Evolutionary conservation across 306 rosid genomes (phyloP).

Genomic region (Lagenaria siceraria): DNA sequence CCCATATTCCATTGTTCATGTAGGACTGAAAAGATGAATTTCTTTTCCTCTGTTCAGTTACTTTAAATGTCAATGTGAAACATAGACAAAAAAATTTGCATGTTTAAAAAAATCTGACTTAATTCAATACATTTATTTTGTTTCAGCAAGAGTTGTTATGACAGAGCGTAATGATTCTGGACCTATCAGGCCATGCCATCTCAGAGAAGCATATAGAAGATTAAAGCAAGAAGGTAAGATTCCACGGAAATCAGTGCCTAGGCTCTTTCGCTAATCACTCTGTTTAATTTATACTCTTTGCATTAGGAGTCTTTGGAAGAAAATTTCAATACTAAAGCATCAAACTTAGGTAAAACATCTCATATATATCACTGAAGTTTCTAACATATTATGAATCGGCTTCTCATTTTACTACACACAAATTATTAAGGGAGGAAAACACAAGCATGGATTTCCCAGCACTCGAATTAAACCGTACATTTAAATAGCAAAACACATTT

Average conservation of each 20-base stretch:
- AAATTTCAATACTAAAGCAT: background rate
- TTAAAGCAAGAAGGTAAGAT: slow-evolving; percentile 85
- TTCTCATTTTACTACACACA: background rate
- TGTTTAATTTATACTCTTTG: background rate
- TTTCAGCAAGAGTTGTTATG: slow-evolving; percentile 72
- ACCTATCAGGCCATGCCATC: slow-evolving; percentile 87
- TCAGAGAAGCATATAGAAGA: slow-evolving; percentile 81
- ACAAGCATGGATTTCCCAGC: background rate
- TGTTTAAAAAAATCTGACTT: background rate
- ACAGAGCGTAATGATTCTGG: slow-evolving; percentile 81
- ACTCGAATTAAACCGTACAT: background rate
- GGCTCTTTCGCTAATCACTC: slow-evolving; percentile 45
- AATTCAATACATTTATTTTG: background rate
- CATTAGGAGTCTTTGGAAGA: background rate
- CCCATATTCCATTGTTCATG: background rate
- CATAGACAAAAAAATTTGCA: background rate
- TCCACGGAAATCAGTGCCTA: slow-evolving; percentile 52
- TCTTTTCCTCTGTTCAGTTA: background rate
- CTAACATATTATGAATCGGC: background rate
- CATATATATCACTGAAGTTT: background rate
- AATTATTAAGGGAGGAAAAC: background rate
- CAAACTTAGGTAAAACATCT: background rate
- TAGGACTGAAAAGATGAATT: background rate
- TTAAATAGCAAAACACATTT: no score
- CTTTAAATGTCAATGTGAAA: no score